phyloP scores from a whole-genome alignment of 495 filamentous ascomycete genomes.

The Aspergillus homomorphus region DNA sequence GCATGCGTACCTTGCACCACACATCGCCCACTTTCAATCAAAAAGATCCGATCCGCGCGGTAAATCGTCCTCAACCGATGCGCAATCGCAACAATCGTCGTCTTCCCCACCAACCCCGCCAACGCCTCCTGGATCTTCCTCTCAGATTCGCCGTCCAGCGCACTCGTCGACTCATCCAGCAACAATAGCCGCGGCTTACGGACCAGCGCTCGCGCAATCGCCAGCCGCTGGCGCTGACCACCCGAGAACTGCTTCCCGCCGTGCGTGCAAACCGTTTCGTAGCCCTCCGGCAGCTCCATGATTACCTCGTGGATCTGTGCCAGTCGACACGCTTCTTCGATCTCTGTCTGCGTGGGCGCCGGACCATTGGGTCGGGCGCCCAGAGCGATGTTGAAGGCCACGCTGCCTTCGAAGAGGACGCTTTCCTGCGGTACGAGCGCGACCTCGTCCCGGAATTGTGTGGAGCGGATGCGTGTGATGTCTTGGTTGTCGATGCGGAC shows the following conservation, averaged over 20 bases:
- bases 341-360: constrained; percentile 47
- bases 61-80: constrained; percentile 74
- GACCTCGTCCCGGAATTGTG: constrained; percentile 46
- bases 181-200: constrained; percentile 67
- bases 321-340: constrained; percentile 54
- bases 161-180: constrained; percentile 75
- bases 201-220: constrained; percentile 73
- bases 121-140: constrained; percentile 67
- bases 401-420: constrained; percentile 51
- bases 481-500: constrained; percentile 42
- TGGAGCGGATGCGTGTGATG: constrained; percentile 32
- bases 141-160: constrained; percentile 73
- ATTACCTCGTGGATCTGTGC: constrained; percentile 61
- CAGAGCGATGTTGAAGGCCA: constrained; percentile 53
- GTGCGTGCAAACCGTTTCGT: constrained; percentile 61
- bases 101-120: constrained; percentile 61
- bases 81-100: constrained; percentile 76
- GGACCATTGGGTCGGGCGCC: constrained; percentile 41
- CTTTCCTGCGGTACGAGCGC: constrained; percentile 56
- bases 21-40: constrained; percentile 65
- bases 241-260: constrained; percentile 65
- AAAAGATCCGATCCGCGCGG: constrained; percentile 71
- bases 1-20: constrained; percentile 67
- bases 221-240: constrained; percentile 73
- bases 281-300: constrained; percentile 54